phyloP scores from a whole-genome alignment of 1,284 basidiomycete species.

The Cryptococcus sp. region DNA sequence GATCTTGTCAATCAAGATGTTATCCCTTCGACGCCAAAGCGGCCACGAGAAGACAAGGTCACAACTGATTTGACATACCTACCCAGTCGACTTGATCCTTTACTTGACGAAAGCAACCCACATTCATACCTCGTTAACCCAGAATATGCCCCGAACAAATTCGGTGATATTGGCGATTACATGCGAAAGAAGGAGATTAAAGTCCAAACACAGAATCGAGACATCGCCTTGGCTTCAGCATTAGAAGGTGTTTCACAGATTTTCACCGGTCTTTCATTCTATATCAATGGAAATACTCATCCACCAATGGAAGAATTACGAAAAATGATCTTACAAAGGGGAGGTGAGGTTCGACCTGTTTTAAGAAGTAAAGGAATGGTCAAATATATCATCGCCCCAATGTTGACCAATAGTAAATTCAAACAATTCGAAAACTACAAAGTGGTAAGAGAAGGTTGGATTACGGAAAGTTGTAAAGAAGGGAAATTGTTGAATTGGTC shows the following conservation, averaged over 20 bases:
- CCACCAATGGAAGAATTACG: conserved; percentile 83
- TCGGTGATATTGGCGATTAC: conserved; percentile 80
- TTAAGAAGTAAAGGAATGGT: conserved; percentile 34
- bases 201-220: conserved; percentile 74
- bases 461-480: conserved; percentile 66
- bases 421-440: conserved; percentile 84
- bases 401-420: conserved; percentile 82
- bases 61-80: conserved; percentile 26
- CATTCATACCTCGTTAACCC: conserved; percentile 36
- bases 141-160: conserved; percentile 70
- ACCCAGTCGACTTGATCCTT: conserved; percentile 22
- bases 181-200: conserved; percentile 87
- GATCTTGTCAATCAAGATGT: not conserved
- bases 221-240: conserved; percentile 49
- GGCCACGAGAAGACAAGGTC: not conserved
- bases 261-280: conserved; percentile 69
- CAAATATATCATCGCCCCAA: conserved; percentile 76
- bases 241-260: conserved; percentile 51
- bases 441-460: conserved; percentile 81
- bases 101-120: conserved; percentile 13
- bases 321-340: conserved; percentile 72
- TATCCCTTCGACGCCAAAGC: not conserved
- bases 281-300: conserved; percentile 86
- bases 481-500: conserved; percentile 55
- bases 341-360: conserved; percentile 69